These are phyloP conservation scores for Paspalum vaginatum DNA, from an alignment of 176 grass and related monocot species.

Conservation along the genomic window DNA sequence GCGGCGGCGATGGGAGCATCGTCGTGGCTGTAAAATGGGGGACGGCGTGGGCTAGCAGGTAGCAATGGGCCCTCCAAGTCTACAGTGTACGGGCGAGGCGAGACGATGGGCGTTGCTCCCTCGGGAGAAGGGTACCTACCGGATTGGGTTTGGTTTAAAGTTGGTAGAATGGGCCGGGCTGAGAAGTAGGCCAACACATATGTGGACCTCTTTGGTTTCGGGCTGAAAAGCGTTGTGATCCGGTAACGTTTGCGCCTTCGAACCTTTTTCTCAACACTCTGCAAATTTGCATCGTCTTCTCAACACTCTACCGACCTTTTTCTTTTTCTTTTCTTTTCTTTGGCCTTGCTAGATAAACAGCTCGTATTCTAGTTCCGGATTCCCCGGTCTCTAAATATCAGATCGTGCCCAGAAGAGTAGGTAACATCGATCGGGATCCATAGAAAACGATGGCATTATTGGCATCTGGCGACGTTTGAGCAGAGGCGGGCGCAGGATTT, in stretches of 20 bases:
- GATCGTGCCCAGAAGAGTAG: no score
- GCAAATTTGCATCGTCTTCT: no score
- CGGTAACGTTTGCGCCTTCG: neutral
- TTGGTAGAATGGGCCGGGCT: neutral
- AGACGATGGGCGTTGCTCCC: neutral
- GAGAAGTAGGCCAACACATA: neutral
- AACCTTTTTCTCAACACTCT: no score
- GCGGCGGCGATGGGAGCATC: conserved; percentile 35
- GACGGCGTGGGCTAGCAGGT: neutral
- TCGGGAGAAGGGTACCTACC: no score
- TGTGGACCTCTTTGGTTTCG: neutral
- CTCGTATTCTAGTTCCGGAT: no score
- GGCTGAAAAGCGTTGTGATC: neutral
- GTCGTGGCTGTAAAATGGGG: neutral
- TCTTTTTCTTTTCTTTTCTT: no score
- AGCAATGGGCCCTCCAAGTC: neutral
- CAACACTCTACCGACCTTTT: no score
- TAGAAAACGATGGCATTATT: neutral
- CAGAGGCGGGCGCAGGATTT: no score
- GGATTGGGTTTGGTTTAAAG: neutral
- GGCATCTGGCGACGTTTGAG: neutral
- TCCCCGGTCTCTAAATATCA: no score
- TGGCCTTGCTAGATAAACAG: no score
- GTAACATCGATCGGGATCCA: neutral
- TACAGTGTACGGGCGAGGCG: neutral